A percentile compares a stretch with the other conserved stretches of the same genome.
Conservation (phyloP, 331 rosid genomes). For the Erythrophleum ivorense region DNA sequence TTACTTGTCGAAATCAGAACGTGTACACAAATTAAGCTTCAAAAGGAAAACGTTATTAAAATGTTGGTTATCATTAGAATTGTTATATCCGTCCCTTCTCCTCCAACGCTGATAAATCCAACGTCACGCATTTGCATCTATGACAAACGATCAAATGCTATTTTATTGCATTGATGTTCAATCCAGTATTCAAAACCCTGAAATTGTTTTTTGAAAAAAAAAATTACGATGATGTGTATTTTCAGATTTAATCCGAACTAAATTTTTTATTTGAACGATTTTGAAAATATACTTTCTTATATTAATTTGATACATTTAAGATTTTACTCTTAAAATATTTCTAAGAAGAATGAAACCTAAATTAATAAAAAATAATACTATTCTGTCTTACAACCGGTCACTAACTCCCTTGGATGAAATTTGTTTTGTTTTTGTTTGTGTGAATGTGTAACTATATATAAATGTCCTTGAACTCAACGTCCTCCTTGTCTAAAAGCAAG, state of each 20-base stretch:
- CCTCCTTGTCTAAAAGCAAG: neutral
- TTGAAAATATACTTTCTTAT: neutral
- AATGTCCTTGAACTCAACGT: neutral
- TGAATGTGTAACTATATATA: neutral
- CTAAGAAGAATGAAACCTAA: neutral
- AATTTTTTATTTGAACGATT: neutral
- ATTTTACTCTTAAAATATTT: neutral
- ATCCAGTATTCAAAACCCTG: neutral
- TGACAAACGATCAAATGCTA: neutral
- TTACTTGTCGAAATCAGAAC: neutral
- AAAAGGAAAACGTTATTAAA: neutral
- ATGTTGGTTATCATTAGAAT: neutral
- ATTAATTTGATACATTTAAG: neutral
- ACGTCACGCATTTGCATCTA: conserved; percentile 17
- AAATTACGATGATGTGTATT: neutral
- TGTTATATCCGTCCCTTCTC: conserved; percentile 13
- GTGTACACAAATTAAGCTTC: conserved; percentile 11
- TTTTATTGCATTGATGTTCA: neutral
- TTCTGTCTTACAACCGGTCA: neutral
- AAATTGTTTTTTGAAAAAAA: neutral
- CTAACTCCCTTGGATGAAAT: neutral
- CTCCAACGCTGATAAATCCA: neutral
- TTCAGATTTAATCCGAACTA: neutral
- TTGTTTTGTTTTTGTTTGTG: neutral
- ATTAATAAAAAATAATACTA: neutral